Conservation (phyloP, 371 early-diverging fungal genomes). For the Saksenaea oblongispora region DNA sequence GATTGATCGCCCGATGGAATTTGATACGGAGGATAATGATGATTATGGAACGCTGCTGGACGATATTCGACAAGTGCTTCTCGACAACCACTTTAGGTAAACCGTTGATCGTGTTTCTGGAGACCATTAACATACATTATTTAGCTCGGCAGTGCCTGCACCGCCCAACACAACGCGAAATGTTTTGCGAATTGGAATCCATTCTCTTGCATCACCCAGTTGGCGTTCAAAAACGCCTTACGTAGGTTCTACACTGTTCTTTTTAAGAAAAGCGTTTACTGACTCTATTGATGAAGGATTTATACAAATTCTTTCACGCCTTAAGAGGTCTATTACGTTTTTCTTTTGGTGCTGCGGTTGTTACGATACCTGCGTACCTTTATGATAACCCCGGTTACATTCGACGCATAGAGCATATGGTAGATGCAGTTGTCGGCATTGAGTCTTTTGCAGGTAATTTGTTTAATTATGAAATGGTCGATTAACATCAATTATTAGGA, state of each 20-base stretch:
- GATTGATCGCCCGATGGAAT: slow-evolving; percentile 32
- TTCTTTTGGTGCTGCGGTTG: slow-evolving; percentile 75
- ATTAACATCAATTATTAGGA: slow-evolving; percentile 25
- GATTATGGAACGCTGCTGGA: slow-evolving; percentile 62
- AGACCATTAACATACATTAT: neutral
- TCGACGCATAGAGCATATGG: slow-evolving; percentile 76
- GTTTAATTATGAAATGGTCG: neutral
- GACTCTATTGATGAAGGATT: slow-evolving; percentile 35
- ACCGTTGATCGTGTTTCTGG: neutral
- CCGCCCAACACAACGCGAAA: slow-evolving; percentile 53
- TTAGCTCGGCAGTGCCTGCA: slow-evolving; percentile 51
- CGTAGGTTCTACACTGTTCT: slow-evolving; percentile 36
- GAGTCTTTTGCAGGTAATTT: slow-evolving; percentile 88
- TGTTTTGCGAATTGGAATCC: slow-evolving; percentile 77
- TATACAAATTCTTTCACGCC: slow-evolving; percentile 74
- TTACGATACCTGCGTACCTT: slow-evolving; percentile 83
- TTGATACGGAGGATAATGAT: slow-evolving; percentile 32
- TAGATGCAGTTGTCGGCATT: slow-evolving; percentile 86
- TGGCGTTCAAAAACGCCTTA: slow-evolving; percentile 68
- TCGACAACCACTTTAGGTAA: slow-evolving; percentile 65
- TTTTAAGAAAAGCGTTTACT: neutral
- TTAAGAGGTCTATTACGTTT: slow-evolving; percentile 78
- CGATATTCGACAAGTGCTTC: slow-evolving; percentile 55
- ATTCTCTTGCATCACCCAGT: slow-evolving; percentile 76
- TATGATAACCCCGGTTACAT: slow-evolving; percentile 67